These are phyloP conservation scores for Wickerhamomyces ciferrii DNA, from an alignment of 805 yeast genomes.

Conservation along the genomic window DNA sequence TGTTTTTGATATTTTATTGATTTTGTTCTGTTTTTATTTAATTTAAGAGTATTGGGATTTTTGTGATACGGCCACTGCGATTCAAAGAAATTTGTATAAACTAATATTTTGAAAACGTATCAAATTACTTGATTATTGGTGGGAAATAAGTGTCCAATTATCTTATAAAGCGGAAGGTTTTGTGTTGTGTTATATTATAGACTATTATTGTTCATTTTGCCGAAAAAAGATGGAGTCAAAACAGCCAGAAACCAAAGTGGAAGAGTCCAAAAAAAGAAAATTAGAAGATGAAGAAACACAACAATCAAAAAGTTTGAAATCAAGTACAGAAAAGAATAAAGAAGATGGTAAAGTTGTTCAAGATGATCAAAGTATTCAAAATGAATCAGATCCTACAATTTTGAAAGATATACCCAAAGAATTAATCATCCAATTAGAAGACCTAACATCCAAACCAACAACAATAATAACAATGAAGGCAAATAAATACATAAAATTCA, in stretches of 20 bases:
- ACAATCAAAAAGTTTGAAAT: neutral
- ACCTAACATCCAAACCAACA: conserved; percentile 4
- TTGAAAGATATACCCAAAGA: conserved; percentile 6
- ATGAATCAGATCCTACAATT: neutral
- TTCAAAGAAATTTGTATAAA: too few relatives aligned
- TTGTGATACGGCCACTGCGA: neutral
- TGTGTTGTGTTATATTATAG: too few relatives aligned
- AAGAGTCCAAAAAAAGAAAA: neutral
- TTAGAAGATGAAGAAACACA: neutral
- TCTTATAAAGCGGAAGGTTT: too few relatives aligned
- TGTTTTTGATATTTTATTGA: too few relatives aligned
- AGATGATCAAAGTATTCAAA: too few relatives aligned
- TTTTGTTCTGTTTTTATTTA: too few relatives aligned
- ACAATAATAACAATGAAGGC: conserved; percentile 13
- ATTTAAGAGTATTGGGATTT: too few relatives aligned
- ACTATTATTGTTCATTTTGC: too few relatives aligned
- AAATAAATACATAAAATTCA: conserved; percentile 23
- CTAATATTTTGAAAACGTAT: too few relatives aligned
- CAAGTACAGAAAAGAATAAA: neutral
- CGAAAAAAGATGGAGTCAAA: neutral
- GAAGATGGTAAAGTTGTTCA: too few relatives aligned
- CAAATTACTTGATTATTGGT: too few relatives aligned
- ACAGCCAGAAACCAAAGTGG: neutral
- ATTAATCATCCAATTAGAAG: conserved; percentile 11
- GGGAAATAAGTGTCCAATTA: too few relatives aligned